Conservation (phyloP, 371 early-diverging fungal genomes). For the Vittaforma corneae region DNA sequence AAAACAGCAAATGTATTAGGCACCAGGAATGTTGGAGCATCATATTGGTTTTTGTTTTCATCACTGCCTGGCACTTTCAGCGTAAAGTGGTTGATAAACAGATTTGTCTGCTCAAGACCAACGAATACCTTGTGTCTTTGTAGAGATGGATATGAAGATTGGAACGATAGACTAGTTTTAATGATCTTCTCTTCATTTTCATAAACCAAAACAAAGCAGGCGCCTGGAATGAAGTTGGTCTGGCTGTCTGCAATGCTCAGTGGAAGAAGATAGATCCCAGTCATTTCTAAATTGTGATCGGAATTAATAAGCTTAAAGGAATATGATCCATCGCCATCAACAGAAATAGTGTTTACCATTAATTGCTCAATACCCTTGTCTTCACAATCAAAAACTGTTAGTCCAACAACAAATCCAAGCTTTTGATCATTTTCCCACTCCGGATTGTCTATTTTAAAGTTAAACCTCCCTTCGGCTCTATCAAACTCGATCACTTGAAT, state of each 20-base stretch:
- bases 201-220: slow-evolving; percentile 40
- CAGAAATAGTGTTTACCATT: too few relatives aligned
- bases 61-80: slow-evolving; percentile 21
- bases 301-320: too few relatives aligned
- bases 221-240: slow-evolving; percentile 23
- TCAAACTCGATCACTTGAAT: too few relatives aligned
- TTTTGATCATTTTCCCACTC: too few relatives aligned
- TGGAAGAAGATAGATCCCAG: not conserved
- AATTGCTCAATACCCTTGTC: too few relatives aligned
- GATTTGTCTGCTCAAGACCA: slow-evolving; percentile 50
- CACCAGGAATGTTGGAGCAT: not conserved
- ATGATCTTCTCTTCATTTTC: slow-evolving; percentile 35
- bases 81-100: slow-evolving; percentile 36
- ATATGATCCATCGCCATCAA: too few relatives aligned
- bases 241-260: too few relatives aligned
- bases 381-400: too few relatives aligned
- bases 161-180: slow-evolving; percentile 26
- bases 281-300: too few relatives aligned
- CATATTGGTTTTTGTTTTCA: not conserved
- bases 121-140: slow-evolving; percentile 34
- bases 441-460: too few relatives aligned
- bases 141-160: slow-evolving; percentile 41
- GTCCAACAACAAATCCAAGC: too few relatives aligned
- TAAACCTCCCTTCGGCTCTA: too few relatives aligned
- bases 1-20: slow-evolving; percentile 1